Percentiles rank a stretch among this genome's conserved stretches.
phyloP scores from a whole-genome alignment of 305 asterid genomes.

The Caryopteris hybrid region DNA sequence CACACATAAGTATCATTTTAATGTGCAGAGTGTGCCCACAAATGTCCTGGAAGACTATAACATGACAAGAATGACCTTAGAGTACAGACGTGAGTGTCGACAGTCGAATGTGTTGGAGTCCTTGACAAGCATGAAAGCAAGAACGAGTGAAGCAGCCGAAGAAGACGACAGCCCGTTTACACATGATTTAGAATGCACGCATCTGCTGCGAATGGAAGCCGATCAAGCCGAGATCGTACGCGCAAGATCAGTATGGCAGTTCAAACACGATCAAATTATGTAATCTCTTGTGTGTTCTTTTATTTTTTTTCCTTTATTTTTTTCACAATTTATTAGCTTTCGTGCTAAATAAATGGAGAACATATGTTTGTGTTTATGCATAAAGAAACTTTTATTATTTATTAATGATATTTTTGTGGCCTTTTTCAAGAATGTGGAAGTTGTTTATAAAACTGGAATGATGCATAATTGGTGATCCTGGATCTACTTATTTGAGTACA shows the following conservation, averaged over 20 bases:
- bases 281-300: no score
- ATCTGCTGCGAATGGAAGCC: slow-evolving; percentile 70
- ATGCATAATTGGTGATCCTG: no score
- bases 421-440: no score
- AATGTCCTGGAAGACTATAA: slow-evolving; percentile 53
- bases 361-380: no score
- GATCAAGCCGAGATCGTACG: slow-evolving; percentile 63
- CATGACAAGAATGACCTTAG: slow-evolving; percentile 57
- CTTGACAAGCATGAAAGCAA: slow-evolving; percentile 38
- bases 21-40: slow-evolving; percentile 61
- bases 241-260: slow-evolving; percentile 69
- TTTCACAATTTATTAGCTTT: no score
- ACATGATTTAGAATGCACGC: slow-evolving; percentile 44
- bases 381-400: no score
- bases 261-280: slow-evolving; percentile 22
- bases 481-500: no score
- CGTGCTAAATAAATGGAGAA: no score
- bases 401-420: no score
- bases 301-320: no score
- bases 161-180: slow-evolving; percentile 5
- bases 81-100: slow-evolving; percentile 69
- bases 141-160: background rate
- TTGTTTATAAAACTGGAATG: no score
- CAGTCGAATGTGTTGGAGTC: slow-evolving; percentile 58
- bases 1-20: no score